These are phyloP conservation scores for Cladophialophora immunda DNA, from an alignment of 2,329 filamentous ascomycete genomes.

Conservation along the genomic window DNA sequence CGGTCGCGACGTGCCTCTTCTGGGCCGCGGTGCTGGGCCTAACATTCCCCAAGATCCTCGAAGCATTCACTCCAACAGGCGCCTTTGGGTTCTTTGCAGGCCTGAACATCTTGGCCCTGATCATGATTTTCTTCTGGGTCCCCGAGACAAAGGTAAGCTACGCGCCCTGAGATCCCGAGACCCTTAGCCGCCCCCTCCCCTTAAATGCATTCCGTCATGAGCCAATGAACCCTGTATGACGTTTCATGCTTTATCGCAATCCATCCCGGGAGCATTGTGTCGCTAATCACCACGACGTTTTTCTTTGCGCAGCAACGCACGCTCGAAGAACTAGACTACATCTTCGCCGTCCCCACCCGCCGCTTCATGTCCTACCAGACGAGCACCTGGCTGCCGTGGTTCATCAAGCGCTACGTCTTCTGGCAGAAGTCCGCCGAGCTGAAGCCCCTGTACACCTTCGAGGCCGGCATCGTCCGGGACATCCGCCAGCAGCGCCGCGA, in stretches of 20 bases:
- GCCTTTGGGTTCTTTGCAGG: constrained; percentile 57
- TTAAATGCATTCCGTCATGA: too few species aligned
- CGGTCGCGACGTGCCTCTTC: constrained; percentile 60
- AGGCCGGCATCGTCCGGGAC: constrained; percentile 35
- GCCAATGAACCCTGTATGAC: too few species aligned
- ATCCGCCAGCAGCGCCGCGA: constrained; percentile 8
- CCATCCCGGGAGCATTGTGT: too few species aligned
- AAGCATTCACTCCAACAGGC: constrained; percentile 35
- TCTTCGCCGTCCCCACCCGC: constrained; percentile 57
- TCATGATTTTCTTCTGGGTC: constrained; percentile 54
- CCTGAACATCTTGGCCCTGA: constrained; percentile 58
- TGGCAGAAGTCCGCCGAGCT: constrained; percentile 41
- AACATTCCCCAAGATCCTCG: constrained; percentile 45
- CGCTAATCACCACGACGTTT: too few species aligned
- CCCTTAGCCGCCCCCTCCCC: too few species aligned
- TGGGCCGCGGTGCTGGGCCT: constrained; percentile 58
- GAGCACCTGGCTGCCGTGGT: constrained; percentile 55
- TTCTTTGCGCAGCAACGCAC: constrained; percentile 32
- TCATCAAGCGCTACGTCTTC: constrained; percentile 56
- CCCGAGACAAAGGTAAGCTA: constrained; percentile 44
- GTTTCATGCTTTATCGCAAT: too few species aligned
- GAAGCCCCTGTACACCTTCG: constrained; percentile 63
- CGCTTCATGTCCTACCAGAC: constrained; percentile 52
- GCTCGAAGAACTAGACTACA: constrained; percentile 51
- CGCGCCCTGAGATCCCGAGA: too few species aligned